Evolutionary conservation across 208 protist species (phyloP).

Genomic region (Leishmania gerbilli): DNA sequence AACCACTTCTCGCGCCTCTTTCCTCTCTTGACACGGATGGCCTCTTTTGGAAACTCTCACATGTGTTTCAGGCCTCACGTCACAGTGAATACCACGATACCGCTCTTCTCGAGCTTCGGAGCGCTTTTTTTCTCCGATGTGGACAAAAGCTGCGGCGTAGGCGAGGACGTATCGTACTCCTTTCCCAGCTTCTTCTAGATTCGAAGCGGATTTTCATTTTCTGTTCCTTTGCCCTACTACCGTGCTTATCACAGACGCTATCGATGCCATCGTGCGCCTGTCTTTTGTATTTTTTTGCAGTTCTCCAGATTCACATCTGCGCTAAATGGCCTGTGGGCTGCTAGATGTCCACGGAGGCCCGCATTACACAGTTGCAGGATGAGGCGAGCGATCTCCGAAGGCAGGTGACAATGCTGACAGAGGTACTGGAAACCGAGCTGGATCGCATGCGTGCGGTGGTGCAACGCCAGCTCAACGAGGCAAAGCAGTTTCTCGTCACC

Average conservation of each 20-base stretch:
- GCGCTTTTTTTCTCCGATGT: not conserved
- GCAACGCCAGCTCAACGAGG: conserved; percentile 12
- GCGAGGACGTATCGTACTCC: not conserved
- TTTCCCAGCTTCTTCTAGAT: not conserved
- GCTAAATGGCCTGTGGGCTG: not conserved
- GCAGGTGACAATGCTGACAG: conserved; percentile 13
- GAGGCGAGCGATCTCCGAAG: conserved; percentile 13
- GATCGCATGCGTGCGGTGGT: conserved; percentile 10
- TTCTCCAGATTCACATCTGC: not conserved
- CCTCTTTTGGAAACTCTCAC: not conserved
- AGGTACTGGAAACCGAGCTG: conserved; percentile 12
- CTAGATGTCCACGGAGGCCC: conserved; percentile 12
- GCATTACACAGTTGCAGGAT: conserved; percentile 18
- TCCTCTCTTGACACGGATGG: not conserved
- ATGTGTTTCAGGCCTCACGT: not conserved
- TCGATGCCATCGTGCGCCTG: not conserved
- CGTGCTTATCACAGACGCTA: not conserved
- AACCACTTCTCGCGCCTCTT: not conserved
- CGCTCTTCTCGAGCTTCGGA: not conserved
- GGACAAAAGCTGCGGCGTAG: not conserved
- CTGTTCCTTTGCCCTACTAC: not conserved
- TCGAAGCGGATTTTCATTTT: not conserved
- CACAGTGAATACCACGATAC: not conserved
- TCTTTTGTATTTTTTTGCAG: not conserved
- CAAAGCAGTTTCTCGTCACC: conserved; percentile 6